Evolutionary conservation across 768 basidiomycete species (phyloP).

Genomic region (Naganishia onofrii): DNA sequence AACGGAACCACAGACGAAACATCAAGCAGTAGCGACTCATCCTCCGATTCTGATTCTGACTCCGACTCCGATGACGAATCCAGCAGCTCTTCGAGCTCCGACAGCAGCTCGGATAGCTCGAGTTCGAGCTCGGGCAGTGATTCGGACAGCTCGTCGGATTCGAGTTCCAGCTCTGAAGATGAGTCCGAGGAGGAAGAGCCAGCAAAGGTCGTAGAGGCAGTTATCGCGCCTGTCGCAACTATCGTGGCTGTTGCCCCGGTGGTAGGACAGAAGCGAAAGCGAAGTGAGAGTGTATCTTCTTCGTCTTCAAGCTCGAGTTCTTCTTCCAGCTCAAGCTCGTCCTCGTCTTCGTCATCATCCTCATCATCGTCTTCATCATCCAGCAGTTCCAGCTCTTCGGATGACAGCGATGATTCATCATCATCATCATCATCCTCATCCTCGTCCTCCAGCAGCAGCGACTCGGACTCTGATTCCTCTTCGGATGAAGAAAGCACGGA

Average conservation of each 20-base stretch:
- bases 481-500: neutral
- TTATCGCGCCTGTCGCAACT: constrained; percentile 1
- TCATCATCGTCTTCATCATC: constrained; percentile 24
- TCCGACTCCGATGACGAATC: constrained; percentile 30
- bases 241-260: constrained; percentile 6
- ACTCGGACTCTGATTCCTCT: constrained; percentile 31
- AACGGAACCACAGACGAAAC: constrained; percentile 8
- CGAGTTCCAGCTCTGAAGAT: constrained; percentile 19
- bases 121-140: constrained; percentile 30
- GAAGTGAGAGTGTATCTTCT: constrained; percentile 28
- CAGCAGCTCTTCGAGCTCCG: constrained; percentile 22
- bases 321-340: neutral
- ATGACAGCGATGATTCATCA: constrained; percentile 2
- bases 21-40: constrained; percentile 19
- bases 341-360: constrained; percentile 16
- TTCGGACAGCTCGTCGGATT: constrained; percentile 29
- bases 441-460: constrained; percentile 14
- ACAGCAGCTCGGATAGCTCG: constrained; percentile 21
- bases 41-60: constrained; percentile 31
- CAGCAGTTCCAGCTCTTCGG: constrained; percentile 8
- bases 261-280: constrained; percentile 32
- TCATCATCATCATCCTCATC: constrained; percentile 25
- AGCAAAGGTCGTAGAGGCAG: neutral
- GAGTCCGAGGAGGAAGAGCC: constrained; percentile 28
- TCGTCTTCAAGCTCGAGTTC: constrained; percentile 18